Evolutionary conservation across 768 basidiomycete genomes (phyloP).

Genomic region (Amanita muscaria): DNA sequence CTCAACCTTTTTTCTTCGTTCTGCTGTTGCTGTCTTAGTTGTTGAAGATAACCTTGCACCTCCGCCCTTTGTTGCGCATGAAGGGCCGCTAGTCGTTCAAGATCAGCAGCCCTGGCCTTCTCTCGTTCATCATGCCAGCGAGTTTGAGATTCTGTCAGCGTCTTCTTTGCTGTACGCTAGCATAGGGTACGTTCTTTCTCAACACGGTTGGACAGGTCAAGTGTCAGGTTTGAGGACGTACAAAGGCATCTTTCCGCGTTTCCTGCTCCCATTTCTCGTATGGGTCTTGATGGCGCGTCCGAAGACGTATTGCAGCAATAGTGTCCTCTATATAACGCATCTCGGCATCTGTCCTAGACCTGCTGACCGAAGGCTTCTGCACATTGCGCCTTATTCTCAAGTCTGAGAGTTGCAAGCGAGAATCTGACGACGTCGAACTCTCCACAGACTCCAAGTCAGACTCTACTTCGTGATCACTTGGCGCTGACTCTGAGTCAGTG

Average conservation of each 20-base stretch:
- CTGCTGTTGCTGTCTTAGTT: conserved; percentile 35
- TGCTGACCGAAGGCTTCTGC: conserved; percentile 26
- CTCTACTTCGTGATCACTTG: conserved; percentile 17
- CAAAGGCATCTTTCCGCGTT: conserved; percentile 43
- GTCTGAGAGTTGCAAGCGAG: conserved; percentile 22
- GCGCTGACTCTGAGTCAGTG: conserved; percentile 36
- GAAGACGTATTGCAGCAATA: conserved; percentile 41
- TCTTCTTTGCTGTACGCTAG: conserved; percentile 38
- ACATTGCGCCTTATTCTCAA: conserved; percentile 30
- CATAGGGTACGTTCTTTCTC: not conserved
- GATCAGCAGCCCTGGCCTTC: conserved; percentile 25
- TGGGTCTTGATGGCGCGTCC: conserved; percentile 43
- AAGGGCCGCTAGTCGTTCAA: conserved; percentile 26
- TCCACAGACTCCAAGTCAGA: conserved; percentile 18
- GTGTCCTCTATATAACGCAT: conserved; percentile 39
- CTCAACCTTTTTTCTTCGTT: conserved; percentile 36
- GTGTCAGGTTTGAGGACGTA: conserved; percentile 19
- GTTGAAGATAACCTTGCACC: conserved; percentile 37
- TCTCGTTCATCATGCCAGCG: conserved; percentile 37
- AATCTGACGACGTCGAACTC: conserved; percentile 21
- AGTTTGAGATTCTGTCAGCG: conserved; percentile 24
- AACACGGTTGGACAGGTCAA: not conserved
- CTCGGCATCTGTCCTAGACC: conserved; percentile 29
- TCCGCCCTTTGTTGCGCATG: conserved; percentile 46
- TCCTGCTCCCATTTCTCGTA: conserved; percentile 51